These are phyloP conservation scores for Penicillium canescens DNA, from an alignment of 495 filamentous ascomycete genomes.

Conservation along the genomic window DNA sequence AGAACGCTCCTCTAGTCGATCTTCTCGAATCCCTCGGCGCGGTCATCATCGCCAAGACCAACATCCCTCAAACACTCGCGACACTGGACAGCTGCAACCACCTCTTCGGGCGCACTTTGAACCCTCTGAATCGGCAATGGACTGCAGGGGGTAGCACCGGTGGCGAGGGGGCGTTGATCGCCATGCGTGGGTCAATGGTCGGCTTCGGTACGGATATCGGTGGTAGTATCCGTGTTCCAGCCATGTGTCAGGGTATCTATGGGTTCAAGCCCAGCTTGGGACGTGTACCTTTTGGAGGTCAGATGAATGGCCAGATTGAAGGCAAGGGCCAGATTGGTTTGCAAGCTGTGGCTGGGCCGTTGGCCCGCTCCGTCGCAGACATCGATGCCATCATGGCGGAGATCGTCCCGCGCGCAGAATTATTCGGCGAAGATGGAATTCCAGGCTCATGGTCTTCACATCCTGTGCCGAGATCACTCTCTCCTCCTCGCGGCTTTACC, in stretches of 20 bases:
- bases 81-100: slow-evolving; percentile 41
- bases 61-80: slow-evolving; percentile 55
- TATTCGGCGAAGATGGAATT: slow-evolving; percentile 51
- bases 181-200: slow-evolving; percentile 59
- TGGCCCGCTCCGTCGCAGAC: slow-evolving; percentile 46
- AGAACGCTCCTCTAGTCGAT: slow-evolving; percentile 43
- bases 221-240: slow-evolving; percentile 61
- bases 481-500: slow-evolving; percentile 32
- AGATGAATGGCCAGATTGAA: slow-evolving; percentile 41
- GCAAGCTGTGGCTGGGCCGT: slow-evolving; percentile 51
- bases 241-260: slow-evolving; percentile 58
- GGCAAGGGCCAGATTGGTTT: slow-evolving; percentile 43
- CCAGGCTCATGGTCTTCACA: slow-evolving; percentile 49
- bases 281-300: slow-evolving; percentile 55
- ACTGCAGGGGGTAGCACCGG: slow-evolving; percentile 65
- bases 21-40: slow-evolving; percentile 47
- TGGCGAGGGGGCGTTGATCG: slow-evolving; percentile 66
- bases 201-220: slow-evolving; percentile 71
- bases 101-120: slow-evolving; percentile 61
- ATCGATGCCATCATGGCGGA: slow-evolving; percentile 50
- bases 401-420: slow-evolving; percentile 46
- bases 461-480: slow-evolving; percentile 7
- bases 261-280: slow-evolving; percentile 59
- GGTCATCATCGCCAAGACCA: slow-evolving; percentile 68
- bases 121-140: slow-evolving; percentile 58